Base-by-base conservation (phyloP, 495 filamentous ascomycete species). In the Alectoria sarmentosa region DNA sequence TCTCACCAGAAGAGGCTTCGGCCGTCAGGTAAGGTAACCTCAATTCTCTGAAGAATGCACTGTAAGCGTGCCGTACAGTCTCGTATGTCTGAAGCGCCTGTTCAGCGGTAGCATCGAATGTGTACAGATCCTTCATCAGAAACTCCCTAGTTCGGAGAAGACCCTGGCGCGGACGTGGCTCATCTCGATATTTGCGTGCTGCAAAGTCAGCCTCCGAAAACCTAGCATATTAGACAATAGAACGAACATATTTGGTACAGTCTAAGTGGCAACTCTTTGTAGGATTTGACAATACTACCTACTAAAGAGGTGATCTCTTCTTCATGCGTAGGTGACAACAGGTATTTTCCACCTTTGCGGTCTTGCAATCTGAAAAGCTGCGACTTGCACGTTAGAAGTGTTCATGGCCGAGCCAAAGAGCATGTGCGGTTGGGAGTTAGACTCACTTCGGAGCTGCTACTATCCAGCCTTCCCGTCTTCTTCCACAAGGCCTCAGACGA, bases 71-170 rank as follows among this genome's bases (percentile, higher is more conserved):
- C 44, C 86, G 80, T 7, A 96, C 92, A 26, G 82, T 73, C 8
- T 83, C 68, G 69, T 98, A 98, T 3, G 94, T 96, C 54, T 84
- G 76, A 3, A 90, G 74, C 0, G 94, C 94, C 9, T 82, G 74
- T 30, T 83, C 71, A 4, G 80, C 70, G 44, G 76, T 87, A 62
- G 79, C 76, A 74, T 98, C 94, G 69, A 98, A 98, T 0, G 95
- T 98, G 71, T 98, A 98, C 1, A 98, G 83, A 74, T 98, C 94
- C 76, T 98, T 98, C 94, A 98, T 98, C 62, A 91, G 75, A 69
- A 98, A 98, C 69, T 98, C 94, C 65, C 90, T 86, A 0, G 90
- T 88, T n/a, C 94, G 86, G 15, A 98, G 80, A 3, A 98, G 79
- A 17, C 94, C 95, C 68, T 96, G 89, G 42, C 94, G 80, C 10